Evolutionary conservation across 495 filamentous ascomycete species (phyloP), one percentile per base, ranked within the genome.

Genomic region (Hapsidospora chrysogenum): DNA sequence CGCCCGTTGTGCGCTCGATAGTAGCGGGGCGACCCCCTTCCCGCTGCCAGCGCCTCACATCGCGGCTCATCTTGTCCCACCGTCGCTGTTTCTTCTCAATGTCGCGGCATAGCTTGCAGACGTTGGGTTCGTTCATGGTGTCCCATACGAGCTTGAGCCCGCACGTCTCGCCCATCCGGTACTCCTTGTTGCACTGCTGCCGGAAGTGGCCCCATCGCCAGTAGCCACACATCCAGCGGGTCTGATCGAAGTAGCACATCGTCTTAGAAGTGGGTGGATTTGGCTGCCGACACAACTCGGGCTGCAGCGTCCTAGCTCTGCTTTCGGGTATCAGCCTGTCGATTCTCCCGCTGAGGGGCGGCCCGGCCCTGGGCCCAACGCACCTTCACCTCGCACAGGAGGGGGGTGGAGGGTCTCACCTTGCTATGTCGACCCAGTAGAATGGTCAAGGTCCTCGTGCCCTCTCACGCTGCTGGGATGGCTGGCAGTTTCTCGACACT

Each of bases 111-210:
- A 83, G 66, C 45, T 76, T 78, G 63, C 86, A 95, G 45, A 74
- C 71, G 33, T 63, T 61, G 44, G 41, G 43, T 44, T 70, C 47
- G 49, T 68, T 54, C 43, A 68, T 49, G 53, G 81, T 72, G 60
- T 76, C 54, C 61, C 73, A 73, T 52, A 94, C 77, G 50, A 95
- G 74, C 64, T 79, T 89, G 66, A 94, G 85, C 47, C 89, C 89
- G 60, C 89, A 97, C 28, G 89, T 96, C 68, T 97, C 89, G 51
- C 89, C 89, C 33, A 79, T 95, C 47, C 92, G 84, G 63, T 96
- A 94, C 50, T 97, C 89, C 58, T 79, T 80, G 54, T 80, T 76
- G 73, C 92, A 97, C 45, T 94, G 89, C 57, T 86, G 72, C 42
- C 81, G 76, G 68, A 96, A 95, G 56, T 76, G 76, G 45, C 82